Evolutionary conservation across 2,329 filamentous ascomycete genomes (phyloP), one percentile per base, ranked within the genome.

Genomic region (Aspergillus sp.): DNA sequence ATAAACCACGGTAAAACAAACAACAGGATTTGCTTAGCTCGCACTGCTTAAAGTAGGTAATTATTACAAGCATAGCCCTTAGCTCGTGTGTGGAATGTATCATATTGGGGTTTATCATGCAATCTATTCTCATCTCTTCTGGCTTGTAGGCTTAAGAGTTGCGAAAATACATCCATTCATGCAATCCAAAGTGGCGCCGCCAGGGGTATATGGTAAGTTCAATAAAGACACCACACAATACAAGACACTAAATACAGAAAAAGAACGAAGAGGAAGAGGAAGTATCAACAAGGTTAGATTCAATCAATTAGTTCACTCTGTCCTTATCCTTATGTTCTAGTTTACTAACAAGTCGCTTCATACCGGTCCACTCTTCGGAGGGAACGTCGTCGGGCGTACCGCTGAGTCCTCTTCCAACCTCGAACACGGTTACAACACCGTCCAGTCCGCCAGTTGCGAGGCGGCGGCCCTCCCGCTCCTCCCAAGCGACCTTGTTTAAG

Each of bases 401-500:
- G 73, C 64, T 93, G 86, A 67, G 83, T 79, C 22, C 91, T 88
- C 56, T 77, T 27, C 77, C 77, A 22, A 99, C 93, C 76, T 99
- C 95, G 70, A 98, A 99, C 7, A 99, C 86, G 0, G 90, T 96
- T 20, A 97, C 82, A 2, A 91, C 86, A 11, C 93, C 93, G 69
- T 97, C 93, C 60, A 99, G 88, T 4, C 95, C 95, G 45, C 95
- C 96, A 0, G 92, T 92, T 1, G 93, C 95, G 51, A 98, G 79
- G 51, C 90, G 84, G 75, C 89, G 89, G 49, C 95, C 96, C 71
- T 97, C 93, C 45, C 86, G 88, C 67, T 87, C 86, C 77, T 99
- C 95, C 95, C 95, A 99, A 0, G 91, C 89, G 44, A 97, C 80
- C 78, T 95, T 96, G 75, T 99, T 99, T 68, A 99, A 77, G 72